Base-by-base conservation (phyloP, 164 flowering plant species). In the Saururus chinensis region DNA sequence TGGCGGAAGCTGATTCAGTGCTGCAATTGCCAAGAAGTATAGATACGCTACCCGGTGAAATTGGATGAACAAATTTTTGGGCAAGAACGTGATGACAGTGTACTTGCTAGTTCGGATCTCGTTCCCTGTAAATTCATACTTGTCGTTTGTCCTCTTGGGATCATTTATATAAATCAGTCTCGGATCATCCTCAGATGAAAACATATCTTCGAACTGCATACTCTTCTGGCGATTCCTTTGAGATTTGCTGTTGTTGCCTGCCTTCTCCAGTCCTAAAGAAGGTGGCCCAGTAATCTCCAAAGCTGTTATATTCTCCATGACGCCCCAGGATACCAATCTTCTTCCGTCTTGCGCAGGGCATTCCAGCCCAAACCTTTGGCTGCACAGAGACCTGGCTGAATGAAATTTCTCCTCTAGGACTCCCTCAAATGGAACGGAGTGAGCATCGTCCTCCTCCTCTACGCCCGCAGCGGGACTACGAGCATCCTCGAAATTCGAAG, bases 1-100 rank as follows among this genome's bases (percentile, higher is more conserved):
- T 22, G 95, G 95, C 8, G 97, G 97, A 64, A 90, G 93, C 82
- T 90, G 97, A 61, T 90, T 90, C 67, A 90, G 84, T 65, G 81
- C 92, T 73, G 95, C 97, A 70, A 90, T 90, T 23, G 84, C 95
- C 21, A 90, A 75, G 63, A 90, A 90, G 75, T 90, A 90, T 59
- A 90, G 68, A 68, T 90, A 90, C 59, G 97, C 97, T 63, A 90
- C 87, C 54, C 97, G 75, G 64, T 88, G 97, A 61, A 88, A 90
- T 77, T 90, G 97, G 67, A 88, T 88, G 71, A 90, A 90, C 57
- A 90, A 75, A 75, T 90, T 90, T 72, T 88, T 88, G 9, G 97
- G 97, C 77, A 90, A 75, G 77, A 90, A 90, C 49, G 82, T 88
- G 64, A 90, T 73, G 24, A 84, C 22, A 0, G 97, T 88, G 72